Percentiles rank a stretch among this genome's conserved stretches.
Conservation (phyloP, 805 yeast genomes). For the Sugiyamaella smithiae region DNA sequence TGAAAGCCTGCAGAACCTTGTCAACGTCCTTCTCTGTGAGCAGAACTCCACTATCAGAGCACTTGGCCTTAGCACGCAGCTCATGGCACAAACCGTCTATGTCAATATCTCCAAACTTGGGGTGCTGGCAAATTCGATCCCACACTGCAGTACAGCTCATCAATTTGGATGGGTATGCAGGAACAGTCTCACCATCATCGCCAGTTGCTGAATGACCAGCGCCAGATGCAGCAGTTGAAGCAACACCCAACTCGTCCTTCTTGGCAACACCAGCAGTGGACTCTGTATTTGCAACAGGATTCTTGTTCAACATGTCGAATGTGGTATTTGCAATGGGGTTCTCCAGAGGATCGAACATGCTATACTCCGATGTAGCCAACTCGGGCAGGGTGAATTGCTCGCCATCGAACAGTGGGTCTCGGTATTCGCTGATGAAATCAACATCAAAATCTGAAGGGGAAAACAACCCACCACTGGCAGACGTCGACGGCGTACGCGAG, state of each 20-base stretch:
- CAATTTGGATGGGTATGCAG: slow-evolving; percentile 30
- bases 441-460: slow-evolving; percentile 30
- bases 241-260: not conserved
- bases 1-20: slow-evolving; percentile 37
- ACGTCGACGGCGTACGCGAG: slow-evolving; percentile 7
- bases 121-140: slow-evolving; percentile 95
- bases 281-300: slow-evolving; percentile 6
- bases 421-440: slow-evolving; percentile 28
- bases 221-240: not conserved
- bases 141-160: slow-evolving; percentile 88
- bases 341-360: slow-evolving; percentile 37
- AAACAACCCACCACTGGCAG: slow-evolving; percentile 16
- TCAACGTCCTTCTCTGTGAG: slow-evolving; percentile 79
- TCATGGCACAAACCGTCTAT: slow-evolving; percentile 92
- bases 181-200: slow-evolving; percentile 28
- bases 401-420: slow-evolving; percentile 33
- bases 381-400: slow-evolving; percentile 35
- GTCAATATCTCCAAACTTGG: slow-evolving; percentile 87
- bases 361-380: slow-evolving; percentile 34
- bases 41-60: slow-evolving; percentile 91
- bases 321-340: slow-evolving; percentile 23
- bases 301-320: slow-evolving; percentile 15
- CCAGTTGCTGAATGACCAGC: slow-evolving; percentile 5
- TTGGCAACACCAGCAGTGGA: not conserved
- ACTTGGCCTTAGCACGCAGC: slow-evolving; percentile 87